Evolutionary conservation across 1,284 basidiomycete genomes (phyloP), one percentile per base, ranked within the genome.

Genomic region (Tetrapyrgos nigripes): DNA sequence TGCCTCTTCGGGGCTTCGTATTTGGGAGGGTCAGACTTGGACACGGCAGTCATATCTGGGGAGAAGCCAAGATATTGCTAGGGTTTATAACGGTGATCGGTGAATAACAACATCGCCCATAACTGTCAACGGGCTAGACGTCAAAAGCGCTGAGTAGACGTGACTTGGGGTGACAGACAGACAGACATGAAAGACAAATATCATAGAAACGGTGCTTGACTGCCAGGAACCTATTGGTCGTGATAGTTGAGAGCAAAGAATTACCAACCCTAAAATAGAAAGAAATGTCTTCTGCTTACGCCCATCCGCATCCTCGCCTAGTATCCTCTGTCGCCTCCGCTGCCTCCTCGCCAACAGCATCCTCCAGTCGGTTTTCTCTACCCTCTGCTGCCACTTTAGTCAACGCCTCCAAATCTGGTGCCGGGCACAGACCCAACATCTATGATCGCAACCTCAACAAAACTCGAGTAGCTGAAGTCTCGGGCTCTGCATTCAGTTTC

Each of bases 391-490:
- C 84, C 3, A 83, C 37, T 4, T n/a, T 40, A 40, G 37, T 84
- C 37, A 79, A 83, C 55, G 75, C 76, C 53, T 78, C 78, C 2
- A 69, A 78, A 19, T 68, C 75, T 4, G 72, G 76, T 35, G 57
- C 62, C 3, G 67, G 71, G 40, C 69, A 76, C 28, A 82, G 86
- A 13, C 85, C 88, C 6, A 91, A 83, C 64, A 92, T 97, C 59
- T 92, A 96, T 74, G 94, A 97, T 66, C 82, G 94, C 61, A 88
- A 85, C 53, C 78, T 96, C 62, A 94, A 92, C 80, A 94, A 93
- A 78, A 87, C 92, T 3, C 85, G 91, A 52, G 83, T 86, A 1
- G 75, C 87, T 4, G 94, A 97, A 71, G 93, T 96, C 51, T 91
- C 92, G 21, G 80, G 88, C 2, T 84, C 89, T 2, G 89, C 94